These are phyloP conservation scores for Coelastrella sp. DNA, from an alignment of 139 green algal genomes.

Conservation along the genomic window DNA sequence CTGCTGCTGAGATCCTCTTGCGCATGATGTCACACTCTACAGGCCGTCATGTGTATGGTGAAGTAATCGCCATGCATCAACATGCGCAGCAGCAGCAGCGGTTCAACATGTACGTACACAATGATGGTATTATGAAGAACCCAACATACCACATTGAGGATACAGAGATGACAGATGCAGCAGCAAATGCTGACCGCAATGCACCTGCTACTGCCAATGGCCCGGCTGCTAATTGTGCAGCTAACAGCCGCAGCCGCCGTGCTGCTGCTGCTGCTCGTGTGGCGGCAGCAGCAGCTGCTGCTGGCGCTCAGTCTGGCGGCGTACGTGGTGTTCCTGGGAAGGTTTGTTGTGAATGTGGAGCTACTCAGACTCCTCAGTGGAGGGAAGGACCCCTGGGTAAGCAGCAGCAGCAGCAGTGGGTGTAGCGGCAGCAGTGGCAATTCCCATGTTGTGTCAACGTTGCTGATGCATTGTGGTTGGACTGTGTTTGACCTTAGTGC, in stretches of 20 bases:
- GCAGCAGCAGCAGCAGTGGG: neutral
- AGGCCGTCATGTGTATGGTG: neutral
- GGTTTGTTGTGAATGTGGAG: constrained; percentile 65
- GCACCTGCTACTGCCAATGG: neutral
- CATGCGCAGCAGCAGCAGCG: constrained; percentile 22
- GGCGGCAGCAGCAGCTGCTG: constrained; percentile 12
- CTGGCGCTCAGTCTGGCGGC: neutral
- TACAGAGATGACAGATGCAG: neutral
- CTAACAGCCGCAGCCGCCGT: constrained; percentile 25
- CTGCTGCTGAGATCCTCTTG: no score
- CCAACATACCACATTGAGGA: neutral
- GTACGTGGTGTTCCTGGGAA: constrained; percentile 31
- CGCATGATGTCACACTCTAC: neutral
- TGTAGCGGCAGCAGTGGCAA: neutral
- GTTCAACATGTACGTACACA: constrained; percentile 5
- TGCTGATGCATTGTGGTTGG: no score
- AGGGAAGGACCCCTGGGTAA: constrained; percentile 65
- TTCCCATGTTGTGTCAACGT: no score
- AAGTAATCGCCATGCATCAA: constrained; percentile 47
- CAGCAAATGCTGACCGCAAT: neutral
- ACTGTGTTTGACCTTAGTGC: no score
- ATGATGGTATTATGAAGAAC: neutral
- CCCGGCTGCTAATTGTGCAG: neutral
- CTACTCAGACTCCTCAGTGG: constrained; percentile 70
- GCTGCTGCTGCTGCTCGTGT: neutral